These are phyloP conservation scores for Ashbya aceris DNA, from an alignment of 1,139 yeast genomes.

Conservation along the genomic window DNA sequence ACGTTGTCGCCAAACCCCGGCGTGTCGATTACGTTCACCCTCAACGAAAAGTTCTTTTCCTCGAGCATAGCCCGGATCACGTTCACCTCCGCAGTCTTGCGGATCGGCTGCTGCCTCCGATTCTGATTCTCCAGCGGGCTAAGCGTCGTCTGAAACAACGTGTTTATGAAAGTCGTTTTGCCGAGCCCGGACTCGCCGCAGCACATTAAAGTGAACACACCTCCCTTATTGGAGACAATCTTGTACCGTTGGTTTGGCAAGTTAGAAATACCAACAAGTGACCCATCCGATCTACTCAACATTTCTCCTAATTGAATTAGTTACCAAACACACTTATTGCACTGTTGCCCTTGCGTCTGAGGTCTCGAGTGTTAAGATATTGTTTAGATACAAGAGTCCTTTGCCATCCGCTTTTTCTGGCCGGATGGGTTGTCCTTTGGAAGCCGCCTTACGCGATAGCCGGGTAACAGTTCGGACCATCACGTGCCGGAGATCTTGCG, in stretches of 20 bases:
- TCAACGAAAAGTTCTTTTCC: slow-evolving; percentile 80
- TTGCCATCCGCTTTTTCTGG: slow-evolving; percentile 2
- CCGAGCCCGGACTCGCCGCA: slow-evolving; percentile 96
- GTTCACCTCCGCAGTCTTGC: slow-evolving; percentile 85
- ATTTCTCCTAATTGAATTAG: background rate
- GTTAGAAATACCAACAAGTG: slow-evolving; percentile 65
- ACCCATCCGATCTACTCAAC: slow-evolving; percentile 5
- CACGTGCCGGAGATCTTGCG: no score
- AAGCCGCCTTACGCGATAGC: slow-evolving; percentile 1
- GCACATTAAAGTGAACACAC: slow-evolving; percentile 84
- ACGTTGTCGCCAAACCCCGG: slow-evolving; percentile 98
- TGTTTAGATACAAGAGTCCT: slow-evolving; percentile 1
- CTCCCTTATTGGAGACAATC: slow-evolving; percentile 81
- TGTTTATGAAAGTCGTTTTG: slow-evolving; percentile 88
- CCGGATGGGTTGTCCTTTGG: no score
- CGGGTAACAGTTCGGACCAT: background rate
- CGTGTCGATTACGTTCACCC: slow-evolving; percentile 86
- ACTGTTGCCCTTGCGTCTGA: no score
- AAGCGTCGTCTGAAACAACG: slow-evolving; percentile 62
- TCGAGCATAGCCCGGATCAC: slow-evolving; percentile 85
- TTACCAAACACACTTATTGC: no score
- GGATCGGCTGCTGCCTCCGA: slow-evolving; percentile 42
- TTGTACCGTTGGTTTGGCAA: slow-evolving; percentile 94
- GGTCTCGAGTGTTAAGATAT: background rate
- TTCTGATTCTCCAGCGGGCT: slow-evolving; percentile 26